Conservation (phyloP, 2,329 filamentous ascomycete genomes). For the Beauveria scarabaeidicola region DNA sequence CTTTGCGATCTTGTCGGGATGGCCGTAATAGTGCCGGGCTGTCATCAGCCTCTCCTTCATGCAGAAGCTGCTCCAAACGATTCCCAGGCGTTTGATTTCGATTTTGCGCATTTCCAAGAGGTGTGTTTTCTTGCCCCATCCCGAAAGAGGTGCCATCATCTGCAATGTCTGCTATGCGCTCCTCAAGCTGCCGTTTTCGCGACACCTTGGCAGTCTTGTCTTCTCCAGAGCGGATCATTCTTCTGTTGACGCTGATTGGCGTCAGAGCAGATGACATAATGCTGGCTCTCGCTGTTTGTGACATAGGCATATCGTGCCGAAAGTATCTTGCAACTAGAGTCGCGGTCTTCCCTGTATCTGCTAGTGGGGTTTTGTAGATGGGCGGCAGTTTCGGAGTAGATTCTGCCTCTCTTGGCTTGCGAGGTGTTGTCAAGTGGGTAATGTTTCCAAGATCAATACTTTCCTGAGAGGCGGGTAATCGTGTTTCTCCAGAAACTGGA, state of each 20-base stretch:
- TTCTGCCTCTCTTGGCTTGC: conserved; percentile 25
- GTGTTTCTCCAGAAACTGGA: conserved; percentile 17
- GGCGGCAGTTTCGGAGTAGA: conserved; percentile 7
- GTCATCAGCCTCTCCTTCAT: conserved; percentile 19
- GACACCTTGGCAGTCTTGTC: conserved; percentile 15
- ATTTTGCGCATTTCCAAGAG: conserved; percentile 4
- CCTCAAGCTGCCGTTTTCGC: conserved; percentile 20
- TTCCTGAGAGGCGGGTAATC: conserved; percentile 33
- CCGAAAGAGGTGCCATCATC: conserved; percentile 37
- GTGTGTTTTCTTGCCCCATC: neutral
- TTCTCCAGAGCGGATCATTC: conserved; percentile 16
- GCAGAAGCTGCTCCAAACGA: conserved; percentile 27
- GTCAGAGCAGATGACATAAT: conserved; percentile 25
- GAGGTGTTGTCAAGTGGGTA: conserved; percentile 26
- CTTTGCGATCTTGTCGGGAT: conserved; percentile 17
- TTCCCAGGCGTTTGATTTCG: conserved; percentile 16
- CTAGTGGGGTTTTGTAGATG: neutral
- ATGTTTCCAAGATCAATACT: conserved; percentile 48
- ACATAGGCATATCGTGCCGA: conserved; percentile 12
- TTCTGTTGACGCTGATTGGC: conserved; percentile 29
- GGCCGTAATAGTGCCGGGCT: conserved; percentile 20
- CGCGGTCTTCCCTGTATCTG: neutral
- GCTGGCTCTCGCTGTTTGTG: conserved; percentile 16
- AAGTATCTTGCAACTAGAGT: conserved; percentile 17
- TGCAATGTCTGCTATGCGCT: conserved; percentile 35